Conservation (phyloP, 352 stramenopile species). For the Pelagophyceae sp. region DNA sequence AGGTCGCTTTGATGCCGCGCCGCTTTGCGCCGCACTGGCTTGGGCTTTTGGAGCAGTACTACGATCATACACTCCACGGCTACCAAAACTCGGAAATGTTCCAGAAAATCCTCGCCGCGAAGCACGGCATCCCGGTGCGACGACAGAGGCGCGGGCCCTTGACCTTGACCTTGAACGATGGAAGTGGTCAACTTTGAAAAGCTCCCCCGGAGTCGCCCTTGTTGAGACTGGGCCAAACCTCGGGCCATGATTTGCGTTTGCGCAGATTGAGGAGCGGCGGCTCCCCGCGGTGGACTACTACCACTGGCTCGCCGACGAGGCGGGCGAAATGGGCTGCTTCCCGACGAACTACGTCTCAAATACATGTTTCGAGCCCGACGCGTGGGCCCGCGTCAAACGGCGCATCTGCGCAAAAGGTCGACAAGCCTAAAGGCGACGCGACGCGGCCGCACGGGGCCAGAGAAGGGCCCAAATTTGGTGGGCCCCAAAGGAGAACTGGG, state of each 20-base stretch:
- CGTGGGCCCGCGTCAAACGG: neutral
- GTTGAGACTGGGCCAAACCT: too few species aligned
- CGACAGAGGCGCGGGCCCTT: too few species aligned
- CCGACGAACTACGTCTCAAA: neutral
- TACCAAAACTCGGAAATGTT: conserved; percentile 15
- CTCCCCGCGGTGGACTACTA: conserved; percentile 2
- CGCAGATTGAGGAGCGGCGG: neutral
- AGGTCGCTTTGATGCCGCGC: neutral
- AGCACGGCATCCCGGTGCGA: neutral
- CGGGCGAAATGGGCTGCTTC: neutral
- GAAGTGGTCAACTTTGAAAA: too few species aligned
- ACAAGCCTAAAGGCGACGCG: too few species aligned
- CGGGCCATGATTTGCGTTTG: too few species aligned
- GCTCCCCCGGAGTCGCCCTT: too few species aligned
- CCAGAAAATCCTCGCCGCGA: neutral
- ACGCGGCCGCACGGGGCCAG: too few species aligned
- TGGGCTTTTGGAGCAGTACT: neutral
- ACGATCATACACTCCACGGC: neutral
- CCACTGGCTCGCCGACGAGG: neutral
- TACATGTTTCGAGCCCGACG: neutral
- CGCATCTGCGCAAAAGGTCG: neutral
- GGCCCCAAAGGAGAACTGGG: too few species aligned
- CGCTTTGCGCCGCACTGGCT: neutral
- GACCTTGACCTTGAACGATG: too few species aligned
- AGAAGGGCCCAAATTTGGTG: too few species aligned